Evolutionary conservation across 352 stramenopile genomes (phyloP).

Genomic region (Phytophthora ohioensis): DNA sequence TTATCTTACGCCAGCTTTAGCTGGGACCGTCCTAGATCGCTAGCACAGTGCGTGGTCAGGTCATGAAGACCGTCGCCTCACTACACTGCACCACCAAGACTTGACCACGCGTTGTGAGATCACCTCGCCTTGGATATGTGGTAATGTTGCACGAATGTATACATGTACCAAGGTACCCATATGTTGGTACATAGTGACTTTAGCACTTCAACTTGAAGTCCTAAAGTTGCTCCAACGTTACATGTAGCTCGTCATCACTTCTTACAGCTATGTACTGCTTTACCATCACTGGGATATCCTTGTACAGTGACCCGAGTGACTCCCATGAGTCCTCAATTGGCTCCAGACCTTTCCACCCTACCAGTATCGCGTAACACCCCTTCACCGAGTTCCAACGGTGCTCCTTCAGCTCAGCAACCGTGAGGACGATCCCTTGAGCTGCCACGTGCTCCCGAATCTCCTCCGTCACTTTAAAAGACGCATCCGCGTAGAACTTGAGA

Average conservation of each 20-base stretch:
- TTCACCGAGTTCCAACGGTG: slow-evolving; percentile 11
- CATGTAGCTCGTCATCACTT: background rate
- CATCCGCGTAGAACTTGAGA: slow-evolving; percentile 46
- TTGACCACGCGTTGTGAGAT: slow-evolving; percentile 10
- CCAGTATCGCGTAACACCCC: slow-evolving; percentile 11
- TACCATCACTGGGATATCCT: slow-evolving; percentile 22
- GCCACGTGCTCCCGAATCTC: slow-evolving; percentile 37
- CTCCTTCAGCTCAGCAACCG: slow-evolving; percentile 27
- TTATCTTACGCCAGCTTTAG: slow-evolving; percentile 6
- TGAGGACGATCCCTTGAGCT: slow-evolving; percentile 33
- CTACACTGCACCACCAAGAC: slow-evolving; percentile 20
- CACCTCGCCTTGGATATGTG: background rate
- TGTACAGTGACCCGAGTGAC: slow-evolving; percentile 3
- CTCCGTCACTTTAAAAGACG: slow-evolving; percentile 35
- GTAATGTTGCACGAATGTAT: slow-evolving; percentile 8
- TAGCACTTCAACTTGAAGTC: slow-evolving; percentile 6
- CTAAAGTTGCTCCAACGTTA: slow-evolving; percentile 7
- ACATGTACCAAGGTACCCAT: background rate
- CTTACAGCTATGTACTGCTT: slow-evolving; percentile 4
- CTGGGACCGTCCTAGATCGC: slow-evolving; percentile 1
- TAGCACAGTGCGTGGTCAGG: slow-evolving; percentile 19
- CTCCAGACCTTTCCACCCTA: slow-evolving; percentile 21
- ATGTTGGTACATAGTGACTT: background rate
- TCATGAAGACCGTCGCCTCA: slow-evolving; percentile 21
- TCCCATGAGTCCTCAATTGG: slow-evolving; percentile 27